Conservation (phyloP, 108 stramenopile species). For the Pseudonitzschia multiseries region DNA sequence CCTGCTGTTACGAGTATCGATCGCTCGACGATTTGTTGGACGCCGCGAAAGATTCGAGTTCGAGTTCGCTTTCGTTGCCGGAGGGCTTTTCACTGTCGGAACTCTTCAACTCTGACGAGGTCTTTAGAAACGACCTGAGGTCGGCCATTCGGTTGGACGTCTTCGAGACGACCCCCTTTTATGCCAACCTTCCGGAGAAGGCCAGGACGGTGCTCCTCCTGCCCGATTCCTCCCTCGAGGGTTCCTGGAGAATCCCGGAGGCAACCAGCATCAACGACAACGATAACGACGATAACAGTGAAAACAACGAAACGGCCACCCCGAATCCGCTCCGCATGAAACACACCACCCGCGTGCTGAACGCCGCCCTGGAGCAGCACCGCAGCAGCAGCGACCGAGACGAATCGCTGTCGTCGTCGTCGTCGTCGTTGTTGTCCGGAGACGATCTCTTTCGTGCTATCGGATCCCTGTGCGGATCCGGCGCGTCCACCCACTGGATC, state of each 20-base stretch:
- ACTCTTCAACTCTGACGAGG: slow-evolving; percentile 38
- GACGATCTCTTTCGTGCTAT: slow-evolving; percentile 67
- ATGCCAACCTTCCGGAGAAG: slow-evolving; percentile 63
- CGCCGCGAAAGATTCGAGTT: background rate
- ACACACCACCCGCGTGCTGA: slow-evolving; percentile 47
- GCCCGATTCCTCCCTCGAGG: slow-evolving; percentile 75
- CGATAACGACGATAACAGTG: background rate
- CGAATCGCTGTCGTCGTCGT: slow-evolving; percentile 32
- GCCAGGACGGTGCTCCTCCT: slow-evolving; percentile 56
- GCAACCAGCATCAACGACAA: background rate
- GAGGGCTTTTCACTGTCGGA: slow-evolving; percentile 19
- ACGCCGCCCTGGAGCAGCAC: slow-evolving; percentile 38
- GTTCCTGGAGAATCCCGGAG: slow-evolving; percentile 61
- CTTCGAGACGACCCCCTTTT: slow-evolving; percentile 68
- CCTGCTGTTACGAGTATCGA: slow-evolving; percentile 20
- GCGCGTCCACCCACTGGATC: slow-evolving; percentile 73
- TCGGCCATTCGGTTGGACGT: slow-evolving; percentile 69
- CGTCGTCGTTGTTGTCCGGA: slow-evolving; percentile 50
- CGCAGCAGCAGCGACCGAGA: background rate
- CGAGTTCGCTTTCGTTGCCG: too few species aligned
- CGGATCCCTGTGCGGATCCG: slow-evolving; percentile 58
- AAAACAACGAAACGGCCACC: background rate
- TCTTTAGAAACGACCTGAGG: slow-evolving; percentile 54
- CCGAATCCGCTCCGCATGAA: slow-evolving; percentile 36
- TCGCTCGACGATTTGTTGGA: slow-evolving; percentile 57